phyloP scores from a whole-genome alignment of 2,329 filamentous ascomycete species.

The Pseudocercospora macadamiae region DNA sequence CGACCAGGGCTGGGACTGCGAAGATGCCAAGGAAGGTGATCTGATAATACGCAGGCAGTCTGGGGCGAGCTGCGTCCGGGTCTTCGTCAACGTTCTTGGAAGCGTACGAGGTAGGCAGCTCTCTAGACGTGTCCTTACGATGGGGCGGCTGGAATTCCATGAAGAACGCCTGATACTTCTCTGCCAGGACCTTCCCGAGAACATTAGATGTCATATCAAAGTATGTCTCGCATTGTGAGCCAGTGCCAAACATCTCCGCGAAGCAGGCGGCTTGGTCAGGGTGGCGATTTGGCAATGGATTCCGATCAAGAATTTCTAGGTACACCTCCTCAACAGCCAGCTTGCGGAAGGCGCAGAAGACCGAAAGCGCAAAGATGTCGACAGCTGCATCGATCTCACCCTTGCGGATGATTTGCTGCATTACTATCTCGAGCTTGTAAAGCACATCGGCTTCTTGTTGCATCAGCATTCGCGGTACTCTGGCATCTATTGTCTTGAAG shows the following conservation, averaged over 20 bases:
- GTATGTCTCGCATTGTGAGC: constrained; percentile 65
- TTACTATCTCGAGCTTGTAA: constrained; percentile 13
- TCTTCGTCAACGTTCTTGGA: constrained; percentile 23
- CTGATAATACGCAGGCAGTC: constrained; percentile 2
- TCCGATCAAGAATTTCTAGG: constrained; percentile 54
- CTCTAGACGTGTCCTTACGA: constrained; percentile 24
- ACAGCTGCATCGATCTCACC: constrained; percentile 34
- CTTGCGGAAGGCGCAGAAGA: constrained; percentile 61
- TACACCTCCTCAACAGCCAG: constrained; percentile 65
- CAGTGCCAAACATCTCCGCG: constrained; percentile 64
- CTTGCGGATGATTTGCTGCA: constrained; percentile 15
- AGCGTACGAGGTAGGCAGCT: constrained; percentile 28
- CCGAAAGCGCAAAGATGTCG: constrained; percentile 60
- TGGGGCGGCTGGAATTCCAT: constrained; percentile 23
- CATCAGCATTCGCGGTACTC: constrained; percentile 23
- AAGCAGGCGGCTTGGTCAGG: constrained; percentile 67
- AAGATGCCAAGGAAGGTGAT: constrained; percentile 47
- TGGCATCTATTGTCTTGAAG: constrained; percentile 41
- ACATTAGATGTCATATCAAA: constrained; percentile 53
- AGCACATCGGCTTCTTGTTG: constrained; percentile 16
- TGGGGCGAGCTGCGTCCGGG: constrained; percentile 12
- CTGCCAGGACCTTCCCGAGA: constrained; percentile 25
- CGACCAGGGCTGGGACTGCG: constrained; percentile 64
- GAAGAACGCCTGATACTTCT: constrained; percentile 26
- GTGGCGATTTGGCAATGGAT: constrained; percentile 58